phyloP scores from a whole-genome alignment of 1,284 basidiomycete species.

The Sanguinoderma infundibulare region DNA sequence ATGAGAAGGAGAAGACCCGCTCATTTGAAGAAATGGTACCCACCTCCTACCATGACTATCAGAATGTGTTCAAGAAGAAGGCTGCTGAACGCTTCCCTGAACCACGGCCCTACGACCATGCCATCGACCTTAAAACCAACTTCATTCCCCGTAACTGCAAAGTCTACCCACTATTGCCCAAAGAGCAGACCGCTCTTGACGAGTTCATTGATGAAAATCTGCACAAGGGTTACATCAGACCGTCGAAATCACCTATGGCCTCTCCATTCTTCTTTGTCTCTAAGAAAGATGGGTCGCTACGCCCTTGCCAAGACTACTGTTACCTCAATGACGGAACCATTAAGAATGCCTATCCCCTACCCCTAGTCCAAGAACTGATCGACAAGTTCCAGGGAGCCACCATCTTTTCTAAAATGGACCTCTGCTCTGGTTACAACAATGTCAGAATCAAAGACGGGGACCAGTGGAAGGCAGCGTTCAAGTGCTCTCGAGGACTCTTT shows the following conservation, averaged over 20 bases:
- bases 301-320: conserved; percentile 8
- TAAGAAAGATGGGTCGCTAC: conserved; percentile 28
- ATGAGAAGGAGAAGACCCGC: conserved; percentile 2
- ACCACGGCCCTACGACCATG: conserved; percentile 26
- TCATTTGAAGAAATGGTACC: conserved; percentile 12
- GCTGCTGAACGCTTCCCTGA: conserved; percentile 6
- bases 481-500: conserved; percentile 2
- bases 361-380: neutral
- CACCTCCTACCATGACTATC: conserved; percentile 9
- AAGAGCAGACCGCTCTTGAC: conserved; percentile 27
- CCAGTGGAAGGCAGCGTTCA: conserved; percentile 9
- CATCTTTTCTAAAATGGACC: neutral
- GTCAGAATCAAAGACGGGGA: conserved; percentile 4
- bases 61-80: conserved; percentile 19
- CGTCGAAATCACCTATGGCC: conserved; percentile 33
- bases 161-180: conserved; percentile 27
- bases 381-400: neutral
- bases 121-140: conserved; percentile 25
- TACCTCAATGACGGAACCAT: neutral
- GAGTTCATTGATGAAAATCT: conserved; percentile 34
- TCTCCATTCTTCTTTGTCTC: conserved; percentile 32
- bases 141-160: conserved; percentile 21
- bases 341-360: neutral
- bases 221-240: conserved; percentile 32
- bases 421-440: conserved; percentile 5